Evolutionary conservation across 2,329 filamentous ascomycete genomes (phyloP).

Genomic region (Sporothrix luriei): DNA sequence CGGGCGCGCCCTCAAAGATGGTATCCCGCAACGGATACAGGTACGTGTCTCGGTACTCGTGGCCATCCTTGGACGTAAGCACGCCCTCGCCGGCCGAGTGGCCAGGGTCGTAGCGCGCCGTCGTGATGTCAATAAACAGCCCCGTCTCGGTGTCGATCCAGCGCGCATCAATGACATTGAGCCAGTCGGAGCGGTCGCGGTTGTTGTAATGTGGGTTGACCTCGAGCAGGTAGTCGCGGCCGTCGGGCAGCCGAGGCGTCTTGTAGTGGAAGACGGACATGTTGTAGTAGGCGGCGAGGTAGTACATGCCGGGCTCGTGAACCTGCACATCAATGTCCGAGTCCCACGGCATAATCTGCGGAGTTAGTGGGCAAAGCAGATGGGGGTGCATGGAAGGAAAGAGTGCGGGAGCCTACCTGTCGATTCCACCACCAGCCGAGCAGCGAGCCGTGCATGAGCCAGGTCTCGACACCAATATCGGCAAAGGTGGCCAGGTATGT

Average conservation of each 20-base stretch:
- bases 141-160: constrained; percentile 54
- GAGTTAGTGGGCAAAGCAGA: constrained; percentile 27
- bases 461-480: constrained; percentile 70
- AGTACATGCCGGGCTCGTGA: constrained; percentile 64
- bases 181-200: constrained; percentile 44
- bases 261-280: constrained; percentile 53
- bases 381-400: neutral
- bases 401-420: constrained; percentile 41
- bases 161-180: constrained; percentile 53
- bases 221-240: constrained; percentile 54
- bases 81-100: constrained; percentile 51
- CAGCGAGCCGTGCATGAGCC: constrained; percentile 83
- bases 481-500: constrained; percentile 71
- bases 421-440: constrained; percentile 87
- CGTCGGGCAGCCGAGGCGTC: constrained; percentile 45
- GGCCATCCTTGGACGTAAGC: constrained; percentile 55
- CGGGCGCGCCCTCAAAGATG: constrained; percentile 66
- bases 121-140: constrained; percentile 56
- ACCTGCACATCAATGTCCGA: constrained; percentile 77
- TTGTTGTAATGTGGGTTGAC: constrained; percentile 50
- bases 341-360: constrained; percentile 68
- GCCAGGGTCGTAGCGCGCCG: constrained; percentile 52
- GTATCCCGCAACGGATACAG: constrained; percentile 71
- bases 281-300: constrained; percentile 69
- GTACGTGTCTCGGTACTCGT: constrained; percentile 58